A percentile compares a stretch with the other conserved stretches of the same genome.
Evolutionary conservation across 257 asterid genomes (phyloP).

Genomic region (Solanum stenotomum): DNA sequence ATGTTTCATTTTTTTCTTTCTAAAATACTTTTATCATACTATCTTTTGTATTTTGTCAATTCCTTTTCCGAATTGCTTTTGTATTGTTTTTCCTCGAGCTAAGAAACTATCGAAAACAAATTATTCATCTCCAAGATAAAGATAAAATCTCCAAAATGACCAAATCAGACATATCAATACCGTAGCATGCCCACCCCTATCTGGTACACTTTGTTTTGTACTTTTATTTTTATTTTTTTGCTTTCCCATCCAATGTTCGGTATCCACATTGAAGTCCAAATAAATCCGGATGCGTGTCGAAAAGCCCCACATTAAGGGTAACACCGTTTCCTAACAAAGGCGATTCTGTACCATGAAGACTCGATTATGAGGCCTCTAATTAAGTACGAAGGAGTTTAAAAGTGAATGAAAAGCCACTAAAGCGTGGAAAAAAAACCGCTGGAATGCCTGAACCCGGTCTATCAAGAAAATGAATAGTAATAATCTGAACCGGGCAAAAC

Average conservation of each 20-base stretch:
- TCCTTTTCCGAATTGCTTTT: not conserved
- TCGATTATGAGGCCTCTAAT: not conserved
- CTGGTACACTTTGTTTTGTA: not conserved
- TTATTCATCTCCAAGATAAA: not conserved
- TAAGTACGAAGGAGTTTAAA: not conserved
- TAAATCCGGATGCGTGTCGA: rapidly evolving
- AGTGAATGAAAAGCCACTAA: not conserved
- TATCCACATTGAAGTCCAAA: rapidly evolving
- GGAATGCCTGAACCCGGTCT: not conserved
- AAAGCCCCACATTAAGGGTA: rapidly evolving
- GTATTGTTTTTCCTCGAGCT: not conserved
- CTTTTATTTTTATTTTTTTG: no score
- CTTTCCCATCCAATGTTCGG: rapidly evolving
- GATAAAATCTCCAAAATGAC: not conserved
- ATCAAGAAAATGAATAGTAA: not conserved
- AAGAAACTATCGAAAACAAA: not conserved
- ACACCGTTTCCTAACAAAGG: no score
- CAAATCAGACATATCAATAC: not conserved
- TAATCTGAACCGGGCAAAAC: not conserved
- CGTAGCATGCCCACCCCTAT: not conserved
- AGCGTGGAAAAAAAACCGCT: not conserved
- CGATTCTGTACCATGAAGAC: no score
- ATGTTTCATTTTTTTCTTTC: not conserved
- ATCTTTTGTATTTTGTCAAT: not conserved
- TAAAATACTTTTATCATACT: not conserved